Percentiles rank a stretch among this genome's conserved stretches.
Conservation (phyloP, 805 yeast genomes). For the Phaffomyces thermotolerans region DNA sequence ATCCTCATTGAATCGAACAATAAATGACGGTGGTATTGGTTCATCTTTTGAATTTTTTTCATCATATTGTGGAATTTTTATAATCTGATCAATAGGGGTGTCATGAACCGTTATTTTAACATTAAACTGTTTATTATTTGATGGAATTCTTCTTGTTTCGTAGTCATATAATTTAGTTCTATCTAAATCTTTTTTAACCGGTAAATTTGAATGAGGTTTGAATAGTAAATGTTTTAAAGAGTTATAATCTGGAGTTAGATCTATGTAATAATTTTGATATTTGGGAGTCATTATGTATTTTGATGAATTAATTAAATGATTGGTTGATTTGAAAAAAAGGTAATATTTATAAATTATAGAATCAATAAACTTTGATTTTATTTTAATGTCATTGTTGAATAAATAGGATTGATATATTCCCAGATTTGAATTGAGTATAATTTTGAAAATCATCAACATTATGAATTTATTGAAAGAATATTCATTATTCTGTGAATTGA, state of each 20-base stretch:
- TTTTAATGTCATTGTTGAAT: slow-evolving; percentile 2
- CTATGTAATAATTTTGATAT: slow-evolving; percentile 16
- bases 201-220: neutral
- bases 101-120: slow-evolving; percentile 15
- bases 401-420: slow-evolving; percentile 11
- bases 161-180: neutral
- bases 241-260: slow-evolving; percentile 17
- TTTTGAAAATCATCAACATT: slow-evolving; percentile 6
- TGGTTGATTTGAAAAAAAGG: slow-evolving; percentile 10
- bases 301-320: slow-evolving; percentile 11
- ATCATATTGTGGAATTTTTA: slow-evolving; percentile 17
- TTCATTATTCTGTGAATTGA: neutral
- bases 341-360: slow-evolving; percentile 11
- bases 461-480: neutral
- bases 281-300: slow-evolving; percentile 9
- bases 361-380: neutral
- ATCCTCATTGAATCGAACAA: slow-evolving; percentile 11
- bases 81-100: slow-evolving; percentile 20
- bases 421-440: slow-evolving; percentile 15
- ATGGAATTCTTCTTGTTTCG: neutral
- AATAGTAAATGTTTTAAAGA: slow-evolving; percentile 8
- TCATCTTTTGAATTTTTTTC: slow-evolving; percentile 15
- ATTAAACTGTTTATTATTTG: slow-evolving; percentile 4
- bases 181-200: neutral
- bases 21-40: slow-evolving; percentile 20